Conservation (phyloP, 352 stramenopile species). For the Pythium sp. region DNA sequence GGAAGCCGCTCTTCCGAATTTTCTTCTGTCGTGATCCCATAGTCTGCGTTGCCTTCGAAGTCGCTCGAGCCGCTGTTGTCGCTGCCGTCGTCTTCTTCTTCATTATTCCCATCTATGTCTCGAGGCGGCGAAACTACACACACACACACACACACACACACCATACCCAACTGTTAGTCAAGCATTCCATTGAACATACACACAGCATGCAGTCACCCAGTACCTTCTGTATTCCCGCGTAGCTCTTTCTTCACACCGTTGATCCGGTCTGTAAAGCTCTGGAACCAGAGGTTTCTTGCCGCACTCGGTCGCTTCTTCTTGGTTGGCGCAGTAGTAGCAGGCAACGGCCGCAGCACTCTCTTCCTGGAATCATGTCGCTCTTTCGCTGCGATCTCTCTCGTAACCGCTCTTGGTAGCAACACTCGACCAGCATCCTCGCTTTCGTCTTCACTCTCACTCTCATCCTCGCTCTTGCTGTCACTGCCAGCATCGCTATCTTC, state of each 20-base stretch:
- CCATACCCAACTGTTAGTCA: not conserved
- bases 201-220: not conserved
- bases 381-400: slow-evolving; percentile 5
- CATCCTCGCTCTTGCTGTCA: slow-evolving; percentile 2
- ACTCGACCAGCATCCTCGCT: not conserved
- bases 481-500: not conserved
- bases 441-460: slow-evolving; percentile 5
- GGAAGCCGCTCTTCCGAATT: slow-evolving; percentile 8
- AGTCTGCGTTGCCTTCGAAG: slow-evolving; percentile 7
- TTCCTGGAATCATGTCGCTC: not conserved
- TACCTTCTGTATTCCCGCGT: not conserved
- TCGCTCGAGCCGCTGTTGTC: not conserved
- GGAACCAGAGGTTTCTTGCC: not conserved
- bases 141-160: not conserved
- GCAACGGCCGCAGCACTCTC: not conserved
- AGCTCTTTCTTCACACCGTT: not conserved
- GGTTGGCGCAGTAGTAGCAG: not conserved
- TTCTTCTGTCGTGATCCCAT: slow-evolving; percentile 14
- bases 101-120: not conserved
- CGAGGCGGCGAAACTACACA: not conserved
- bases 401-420: not conserved
- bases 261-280: not conserved
- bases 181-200: not conserved
- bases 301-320: not conserved
- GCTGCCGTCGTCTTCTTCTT: not conserved